Conservation (phyloP, 129 eudicot genomes). For the Flaveria trinervia region DNA sequence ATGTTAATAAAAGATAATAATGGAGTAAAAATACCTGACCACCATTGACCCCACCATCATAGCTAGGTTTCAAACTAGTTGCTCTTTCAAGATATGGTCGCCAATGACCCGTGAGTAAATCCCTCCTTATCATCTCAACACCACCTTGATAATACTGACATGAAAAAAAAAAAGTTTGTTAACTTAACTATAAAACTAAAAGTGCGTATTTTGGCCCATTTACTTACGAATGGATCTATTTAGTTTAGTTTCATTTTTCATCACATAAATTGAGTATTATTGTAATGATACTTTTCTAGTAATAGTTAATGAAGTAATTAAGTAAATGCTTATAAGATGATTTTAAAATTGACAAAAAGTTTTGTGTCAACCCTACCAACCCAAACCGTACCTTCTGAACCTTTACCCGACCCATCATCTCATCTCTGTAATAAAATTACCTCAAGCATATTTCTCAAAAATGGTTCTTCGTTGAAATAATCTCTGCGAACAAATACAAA, state of each 20-base stretch:
- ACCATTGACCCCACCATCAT: slow-evolving; percentile 90
- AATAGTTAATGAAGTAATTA: too few species aligned
- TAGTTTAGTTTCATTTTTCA: neutral
- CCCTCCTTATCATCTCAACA: slow-evolving; percentile 99
- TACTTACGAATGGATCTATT: neutral
- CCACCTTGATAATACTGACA: slow-evolving; percentile 86
- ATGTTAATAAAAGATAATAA: slow-evolving; percentile 10
- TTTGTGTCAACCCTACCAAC: neutral
- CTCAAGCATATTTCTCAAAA: slow-evolving; percentile 99
- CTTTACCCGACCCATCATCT: slow-evolving; percentile 6
- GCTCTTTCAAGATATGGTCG: slow-evolving; percentile 89
- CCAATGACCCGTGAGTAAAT: slow-evolving; percentile 97
- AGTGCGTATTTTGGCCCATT: neutral
- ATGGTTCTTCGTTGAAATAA: slow-evolving; percentile 98
- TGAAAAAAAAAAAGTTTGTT: neutral
- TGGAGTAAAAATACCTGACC: slow-evolving; percentile 68
- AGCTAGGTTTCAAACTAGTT: slow-evolving; percentile 75
- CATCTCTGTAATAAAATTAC: slow-evolving; percentile 31
- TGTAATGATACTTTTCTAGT: neutral
- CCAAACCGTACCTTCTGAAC: neutral
- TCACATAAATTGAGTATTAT: neutral
- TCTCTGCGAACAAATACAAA: slow-evolving; percentile 97
- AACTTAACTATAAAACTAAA: slow-evolving; percentile 1
- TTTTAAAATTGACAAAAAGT: too few species aligned
- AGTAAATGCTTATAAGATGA: neutral